Percentiles rank a stretch among this genome's conserved stretches.
These are phyloP conservation scores for Solanum chilense DNA, from an alignment of 257 asterid genomes.

Conservation along the genomic window DNA sequence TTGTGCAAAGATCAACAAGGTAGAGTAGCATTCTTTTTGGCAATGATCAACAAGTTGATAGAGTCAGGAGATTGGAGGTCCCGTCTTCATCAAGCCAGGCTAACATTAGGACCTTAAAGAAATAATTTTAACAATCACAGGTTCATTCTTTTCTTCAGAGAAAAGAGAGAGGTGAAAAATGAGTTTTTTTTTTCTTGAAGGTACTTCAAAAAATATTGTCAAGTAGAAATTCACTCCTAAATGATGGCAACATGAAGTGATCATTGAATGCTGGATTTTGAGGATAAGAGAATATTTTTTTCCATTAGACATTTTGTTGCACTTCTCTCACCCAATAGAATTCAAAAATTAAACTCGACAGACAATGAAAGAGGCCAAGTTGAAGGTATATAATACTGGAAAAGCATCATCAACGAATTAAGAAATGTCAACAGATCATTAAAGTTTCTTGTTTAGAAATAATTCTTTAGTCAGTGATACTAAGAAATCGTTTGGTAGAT, in stretches of 20 bases:
- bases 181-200: neutral
- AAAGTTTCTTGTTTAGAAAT: too few species aligned
- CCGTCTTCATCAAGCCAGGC: constrained; percentile 46
- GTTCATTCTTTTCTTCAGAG: too few species aligned
- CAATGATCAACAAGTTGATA: constrained; percentile 39
- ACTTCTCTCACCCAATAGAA: neutral
- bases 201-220: neutral
- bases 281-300: neutral
- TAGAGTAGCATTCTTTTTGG: constrained; percentile 74
- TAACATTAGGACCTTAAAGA: constrained; percentile 15
- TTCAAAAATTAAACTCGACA: neutral
- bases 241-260: neutral
- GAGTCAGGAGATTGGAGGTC: constrained; percentile 12
- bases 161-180: neutral
- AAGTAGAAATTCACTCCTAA: neutral
- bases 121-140: too few species aligned
- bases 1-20: constrained; percentile 38
- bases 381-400: neutral
- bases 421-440: neutral
- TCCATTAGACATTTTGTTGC: neutral
- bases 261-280: neutral
- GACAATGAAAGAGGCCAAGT: neutral
- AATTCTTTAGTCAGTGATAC: too few species aligned
- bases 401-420: neutral
- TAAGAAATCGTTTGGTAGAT: too few species aligned